Evolutionary conservation across 768 basidiomycete species (phyloP).

Genomic region (Rhodocollybia butyracea): DNA sequence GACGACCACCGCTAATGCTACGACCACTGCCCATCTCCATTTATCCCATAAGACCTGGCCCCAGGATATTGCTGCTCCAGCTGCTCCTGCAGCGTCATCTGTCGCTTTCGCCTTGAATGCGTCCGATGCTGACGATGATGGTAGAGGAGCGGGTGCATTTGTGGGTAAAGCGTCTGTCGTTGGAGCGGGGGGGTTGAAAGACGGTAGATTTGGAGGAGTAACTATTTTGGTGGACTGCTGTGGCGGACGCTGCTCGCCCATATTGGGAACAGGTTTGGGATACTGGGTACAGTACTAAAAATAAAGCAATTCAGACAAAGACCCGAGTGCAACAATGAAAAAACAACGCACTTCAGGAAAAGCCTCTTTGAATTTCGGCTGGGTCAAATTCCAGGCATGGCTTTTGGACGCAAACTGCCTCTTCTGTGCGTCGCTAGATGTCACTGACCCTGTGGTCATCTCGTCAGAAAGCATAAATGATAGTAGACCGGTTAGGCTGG

Average conservation of each 20-base stretch:
- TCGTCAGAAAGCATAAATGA: slow-evolving; percentile 96
- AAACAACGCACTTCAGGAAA: slow-evolving; percentile 76
- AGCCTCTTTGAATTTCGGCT: slow-evolving; percentile 79
- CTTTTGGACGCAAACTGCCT: slow-evolving; percentile 70
- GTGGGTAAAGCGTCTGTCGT: slow-evolving; percentile 15
- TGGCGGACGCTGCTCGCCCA: slow-evolving; percentile 78
- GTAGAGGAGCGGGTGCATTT: slow-evolving; percentile 17
- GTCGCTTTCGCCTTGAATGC: slow-evolving; percentile 14
- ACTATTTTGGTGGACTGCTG: slow-evolving; percentile 15
- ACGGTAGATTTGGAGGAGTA: slow-evolving; percentile 11
- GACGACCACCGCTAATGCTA: slow-evolving; percentile 74
- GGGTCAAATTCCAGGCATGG: slow-evolving; percentile 82
- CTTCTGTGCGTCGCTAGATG: slow-evolving; percentile 77
- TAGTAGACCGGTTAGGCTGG: slow-evolving; percentile 87
- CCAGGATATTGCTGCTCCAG: slow-evolving; percentile 60
- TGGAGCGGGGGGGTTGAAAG: slow-evolving; percentile 10
- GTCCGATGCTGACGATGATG: slow-evolving; percentile 8
- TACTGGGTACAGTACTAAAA: slow-evolving; percentile 65
- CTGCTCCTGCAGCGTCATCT: slow-evolving; percentile 25
- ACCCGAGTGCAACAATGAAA: slow-evolving; percentile 7
- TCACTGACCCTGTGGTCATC: slow-evolving; percentile 94
- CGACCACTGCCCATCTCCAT: slow-evolving; percentile 80
- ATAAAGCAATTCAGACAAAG: slow-evolving; percentile 4
- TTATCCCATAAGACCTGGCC: slow-evolving; percentile 74
- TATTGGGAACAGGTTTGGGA: slow-evolving; percentile 82